Percentiles rank a stretch among this genome's conserved stretches.
phyloP scores from a whole-genome alignment of 768 basidiomycete genomes.

The Melanogaster broomeanus region DNA sequence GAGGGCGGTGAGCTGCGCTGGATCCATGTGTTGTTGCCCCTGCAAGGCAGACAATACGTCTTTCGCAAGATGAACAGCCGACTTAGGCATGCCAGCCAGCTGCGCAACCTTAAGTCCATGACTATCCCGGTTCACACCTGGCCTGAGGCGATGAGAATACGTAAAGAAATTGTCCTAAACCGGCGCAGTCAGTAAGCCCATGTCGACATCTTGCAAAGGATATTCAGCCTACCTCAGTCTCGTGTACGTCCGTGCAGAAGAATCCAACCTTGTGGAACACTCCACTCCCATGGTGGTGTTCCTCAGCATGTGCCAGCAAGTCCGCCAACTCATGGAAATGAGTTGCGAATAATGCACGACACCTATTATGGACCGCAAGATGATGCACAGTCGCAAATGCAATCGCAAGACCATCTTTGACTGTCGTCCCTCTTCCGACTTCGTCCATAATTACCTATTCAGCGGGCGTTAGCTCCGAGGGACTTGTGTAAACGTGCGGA shows the following conservation, averaged over 20 bases:
- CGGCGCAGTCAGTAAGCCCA: not conserved
- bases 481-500: slow-evolving; percentile 4
- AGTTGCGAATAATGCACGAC: slow-evolving; percentile 94
- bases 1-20: slow-evolving; percentile 32
- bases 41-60: slow-evolving; percentile 47
- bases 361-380: slow-evolving; percentile 66
- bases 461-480: slow-evolving; percentile 7
- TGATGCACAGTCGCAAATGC: slow-evolving; percentile 91
- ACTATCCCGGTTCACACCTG: slow-evolving; percentile 87
- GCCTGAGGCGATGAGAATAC: slow-evolving; percentile 78
- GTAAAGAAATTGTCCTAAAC: slow-evolving; percentile 73
- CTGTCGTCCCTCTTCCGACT: slow-evolving; percentile 95
- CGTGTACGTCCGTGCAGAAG: slow-evolving; percentile 87
- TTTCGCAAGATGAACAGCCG: slow-evolving; percentile 62
- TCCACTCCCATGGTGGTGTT: slow-evolving; percentile 40
- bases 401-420: slow-evolving; percentile 89
- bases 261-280: slow-evolving; percentile 69
- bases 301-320: slow-evolving; percentile 66
- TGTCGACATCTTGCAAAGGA: not conserved
- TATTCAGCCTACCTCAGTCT: slow-evolving; percentile 58
- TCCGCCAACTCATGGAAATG: slow-evolving; percentile 95
- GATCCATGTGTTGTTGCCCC: slow-evolving; percentile 22
- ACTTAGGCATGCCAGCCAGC: slow-evolving; percentile 77
- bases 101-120: slow-evolving; percentile 91
- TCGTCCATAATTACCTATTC: slow-evolving; percentile 98